Evolutionary conservation across 768 basidiomycete species (phyloP).

Genomic region (Mycena polygramma): DNA sequence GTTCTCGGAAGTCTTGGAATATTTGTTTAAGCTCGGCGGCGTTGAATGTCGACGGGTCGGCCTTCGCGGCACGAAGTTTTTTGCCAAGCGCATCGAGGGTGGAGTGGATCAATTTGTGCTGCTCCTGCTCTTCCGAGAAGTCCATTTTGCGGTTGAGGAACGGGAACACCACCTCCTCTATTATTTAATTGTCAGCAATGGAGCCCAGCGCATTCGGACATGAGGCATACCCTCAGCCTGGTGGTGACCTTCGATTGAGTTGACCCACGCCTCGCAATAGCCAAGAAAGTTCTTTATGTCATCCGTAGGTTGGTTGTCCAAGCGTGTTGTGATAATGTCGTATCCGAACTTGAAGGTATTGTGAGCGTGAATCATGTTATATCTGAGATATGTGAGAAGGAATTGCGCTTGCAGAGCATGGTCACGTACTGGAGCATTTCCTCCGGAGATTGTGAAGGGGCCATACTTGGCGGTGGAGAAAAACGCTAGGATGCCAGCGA

Average conservation of each 20-base stretch:
- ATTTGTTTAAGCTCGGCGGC: conserved; percentile 40
- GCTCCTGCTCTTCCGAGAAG: conserved; percentile 49
- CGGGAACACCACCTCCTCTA: conserved; percentile 51
- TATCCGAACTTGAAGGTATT: conserved; percentile 51
- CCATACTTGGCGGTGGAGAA: conserved; percentile 4
- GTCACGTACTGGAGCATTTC: conserved; percentile 18
- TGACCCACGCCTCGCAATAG: conserved; percentile 53
- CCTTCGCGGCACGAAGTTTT: conserved; percentile 40
- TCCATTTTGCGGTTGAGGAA: conserved; percentile 51
- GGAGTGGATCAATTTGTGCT: conserved; percentile 51
- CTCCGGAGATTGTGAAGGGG: conserved; percentile 11
- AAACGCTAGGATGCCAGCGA: too few species aligned
- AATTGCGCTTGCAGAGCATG: not conserved
- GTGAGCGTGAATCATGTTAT: conserved; percentile 42
- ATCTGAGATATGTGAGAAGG: conserved; percentile 9
- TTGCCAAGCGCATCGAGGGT: conserved; percentile 43
- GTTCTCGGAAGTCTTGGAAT: conserved; percentile 44
- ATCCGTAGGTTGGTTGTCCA: conserved; percentile 48
- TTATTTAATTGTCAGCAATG: conserved; percentile 2
- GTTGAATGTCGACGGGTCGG: conserved; percentile 47
- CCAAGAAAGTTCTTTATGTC: conserved; percentile 55
- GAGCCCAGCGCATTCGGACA: not conserved
- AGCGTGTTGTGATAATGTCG: conserved; percentile 47
- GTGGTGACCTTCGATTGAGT: conserved; percentile 49
- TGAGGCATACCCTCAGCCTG: conserved; percentile 44